These are phyloP conservation scores for Flagelloscypha sp. DNA, from an alignment of 768 basidiomycete genomes.

Conservation along the genomic window DNA sequence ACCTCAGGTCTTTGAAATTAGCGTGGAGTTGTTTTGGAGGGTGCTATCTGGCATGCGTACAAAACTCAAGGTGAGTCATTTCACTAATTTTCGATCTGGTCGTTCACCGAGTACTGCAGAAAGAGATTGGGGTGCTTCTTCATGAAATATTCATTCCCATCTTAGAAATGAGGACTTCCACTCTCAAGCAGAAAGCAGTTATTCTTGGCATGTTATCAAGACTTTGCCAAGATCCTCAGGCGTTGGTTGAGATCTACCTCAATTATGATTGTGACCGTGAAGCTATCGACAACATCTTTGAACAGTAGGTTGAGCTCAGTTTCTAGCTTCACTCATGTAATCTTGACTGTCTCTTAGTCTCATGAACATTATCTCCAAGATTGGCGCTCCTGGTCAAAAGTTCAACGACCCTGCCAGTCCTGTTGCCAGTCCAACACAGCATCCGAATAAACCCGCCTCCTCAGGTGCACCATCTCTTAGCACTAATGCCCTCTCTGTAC, in stretches of 20 bases:
- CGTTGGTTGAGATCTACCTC: slow-evolving; percentile 94
- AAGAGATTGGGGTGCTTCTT: slow-evolving; percentile 98
- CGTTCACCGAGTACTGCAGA: slow-evolving; percentile 38
- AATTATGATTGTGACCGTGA: slow-evolving; percentile 98
- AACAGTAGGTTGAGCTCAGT: slow-evolving; percentile 52
- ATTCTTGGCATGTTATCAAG: slow-evolving; percentile 83
- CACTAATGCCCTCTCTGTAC: slow-evolving; percentile 53
- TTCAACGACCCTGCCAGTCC: slow-evolving; percentile 54
- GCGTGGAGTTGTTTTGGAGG: slow-evolving; percentile 98
- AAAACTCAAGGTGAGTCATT: slow-evolving; percentile 73
- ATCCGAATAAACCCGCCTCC: slow-evolving; percentile 24
- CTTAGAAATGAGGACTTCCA: slow-evolving; percentile 94
- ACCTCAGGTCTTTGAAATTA: slow-evolving; percentile 93
- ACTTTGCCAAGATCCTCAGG: slow-evolving; percentile 93
- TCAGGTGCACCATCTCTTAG: slow-evolving; percentile 48
- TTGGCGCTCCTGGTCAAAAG: slow-evolving; percentile 50
- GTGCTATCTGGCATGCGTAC: slow-evolving; percentile 90
- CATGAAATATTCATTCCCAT: slow-evolving; percentile 99
- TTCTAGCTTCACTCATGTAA: not conserved
- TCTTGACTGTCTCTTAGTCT: slow-evolving; percentile 36
- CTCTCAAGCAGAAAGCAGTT: slow-evolving; percentile 88
- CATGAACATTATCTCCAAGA: slow-evolving; percentile 94
- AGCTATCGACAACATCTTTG: slow-evolving; percentile 94
- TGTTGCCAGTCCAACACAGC: slow-evolving; percentile 43
- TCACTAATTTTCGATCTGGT: slow-evolving; percentile 7